Conservation (phyloP, 176 grass and related monocot genomes). For the Ampelocalamus luodianensis region DNA sequence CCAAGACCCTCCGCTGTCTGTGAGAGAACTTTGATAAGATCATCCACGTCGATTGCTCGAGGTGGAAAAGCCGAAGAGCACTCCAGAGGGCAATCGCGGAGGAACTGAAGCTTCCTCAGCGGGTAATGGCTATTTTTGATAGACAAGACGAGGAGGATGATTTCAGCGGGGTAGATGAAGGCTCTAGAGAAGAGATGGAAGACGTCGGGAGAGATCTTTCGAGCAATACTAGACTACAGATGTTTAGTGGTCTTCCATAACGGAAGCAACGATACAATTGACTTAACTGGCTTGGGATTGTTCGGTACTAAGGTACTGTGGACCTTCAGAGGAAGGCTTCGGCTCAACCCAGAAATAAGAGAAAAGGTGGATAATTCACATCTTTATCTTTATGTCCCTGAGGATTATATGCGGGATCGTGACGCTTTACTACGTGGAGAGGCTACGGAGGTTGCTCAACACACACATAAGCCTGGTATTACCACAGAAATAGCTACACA, state of each 20-base stretch:
- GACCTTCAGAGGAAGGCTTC: neutral
- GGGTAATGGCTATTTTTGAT: neutral
- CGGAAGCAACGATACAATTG: rapidly evolving
- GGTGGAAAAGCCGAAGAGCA: neutral
- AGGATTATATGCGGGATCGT: rapidly evolving
- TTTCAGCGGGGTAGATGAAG: neutral
- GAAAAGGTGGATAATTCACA: neutral
- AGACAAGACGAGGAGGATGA: neutral
- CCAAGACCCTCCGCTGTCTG: rapidly evolving
- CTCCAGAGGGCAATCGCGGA: neutral
- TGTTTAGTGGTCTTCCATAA: neutral
- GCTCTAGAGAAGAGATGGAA: rapidly evolving
- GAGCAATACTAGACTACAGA: rapidly evolving
- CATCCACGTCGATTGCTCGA: neutral
- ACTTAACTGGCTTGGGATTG: rapidly evolving
- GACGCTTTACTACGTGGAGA: rapidly evolving
- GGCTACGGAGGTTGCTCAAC: neutral
- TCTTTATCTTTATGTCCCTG: neutral
- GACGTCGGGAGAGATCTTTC: rapidly evolving
- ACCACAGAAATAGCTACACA: rapidly evolving
- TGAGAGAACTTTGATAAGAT: neutral
- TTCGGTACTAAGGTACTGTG: neutral
- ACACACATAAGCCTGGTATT: rapidly evolving
- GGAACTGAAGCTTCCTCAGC: neutral
- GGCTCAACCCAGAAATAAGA: rapidly evolving